phyloP scores from a whole-genome alignment of 1,139 yeast species.

The Magnusiomyces ingens region DNA sequence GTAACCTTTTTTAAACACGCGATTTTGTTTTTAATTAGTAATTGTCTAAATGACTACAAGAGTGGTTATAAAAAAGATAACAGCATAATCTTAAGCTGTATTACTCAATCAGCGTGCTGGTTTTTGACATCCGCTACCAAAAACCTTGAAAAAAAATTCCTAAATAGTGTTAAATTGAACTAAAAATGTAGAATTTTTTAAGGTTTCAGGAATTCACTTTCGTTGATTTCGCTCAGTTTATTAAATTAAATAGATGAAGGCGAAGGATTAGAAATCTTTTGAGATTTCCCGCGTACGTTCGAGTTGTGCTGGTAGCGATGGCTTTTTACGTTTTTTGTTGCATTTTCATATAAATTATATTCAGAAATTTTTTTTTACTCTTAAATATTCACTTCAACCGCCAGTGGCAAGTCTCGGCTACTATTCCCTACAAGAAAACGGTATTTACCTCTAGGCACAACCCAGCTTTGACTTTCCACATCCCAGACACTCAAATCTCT shows the following conservation, averaged over 20 bases:
- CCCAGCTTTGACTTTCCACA: constrained; percentile 51
- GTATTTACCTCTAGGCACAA: constrained; percentile 52
- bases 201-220: background rate
- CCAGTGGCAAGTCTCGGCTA: constrained; percentile 36
- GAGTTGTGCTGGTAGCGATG: constrained; percentile 6
- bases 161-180: background rate
- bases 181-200: no score
- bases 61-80: no score
- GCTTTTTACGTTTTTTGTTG: background rate
- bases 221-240: constrained; percentile 33
- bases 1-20: no score
- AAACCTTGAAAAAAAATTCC: background rate
- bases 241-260: constrained; percentile 77
- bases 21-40: no score
- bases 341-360: background rate
- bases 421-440: constrained; percentile 48
- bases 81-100: no score
- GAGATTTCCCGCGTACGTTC: constrained; percentile 43
- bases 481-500: constrained; percentile 60
- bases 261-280: constrained; percentile 77
- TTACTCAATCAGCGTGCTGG: no score
- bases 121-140: no score
- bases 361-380: background rate
- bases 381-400: background rate
- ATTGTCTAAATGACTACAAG: no score